Conservation (phyloP, 441 rosid genomes). For the Breynia disticha region DNA sequence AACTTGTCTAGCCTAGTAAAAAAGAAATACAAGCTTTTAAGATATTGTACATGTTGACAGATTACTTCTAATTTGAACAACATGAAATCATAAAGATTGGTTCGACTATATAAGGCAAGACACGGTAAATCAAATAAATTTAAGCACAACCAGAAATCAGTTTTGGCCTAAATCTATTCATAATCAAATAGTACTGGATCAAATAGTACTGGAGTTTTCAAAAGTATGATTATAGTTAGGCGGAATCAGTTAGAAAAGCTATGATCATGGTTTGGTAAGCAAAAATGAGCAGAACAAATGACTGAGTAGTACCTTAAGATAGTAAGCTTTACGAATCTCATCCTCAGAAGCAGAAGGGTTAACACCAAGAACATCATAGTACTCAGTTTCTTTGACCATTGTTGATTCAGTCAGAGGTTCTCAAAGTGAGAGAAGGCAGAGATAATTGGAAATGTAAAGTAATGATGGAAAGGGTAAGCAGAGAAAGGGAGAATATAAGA, state of each 20-base stretch:
- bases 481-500: not conserved
- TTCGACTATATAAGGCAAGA: no score
- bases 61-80: no score
- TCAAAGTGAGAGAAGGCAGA: not conserved
- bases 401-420: constrained; percentile 6
- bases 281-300: not conserved
- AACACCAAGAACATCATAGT: constrained; percentile 80
- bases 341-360: constrained; percentile 72
- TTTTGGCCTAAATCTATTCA: no score
- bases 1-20: constrained; percentile 83
- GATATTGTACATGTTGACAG: not conserved
- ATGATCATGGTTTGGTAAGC: no score
- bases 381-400: constrained; percentile 82
- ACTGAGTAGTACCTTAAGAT: constrained; percentile 53
- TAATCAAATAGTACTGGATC: no score
- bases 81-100: no score
- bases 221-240: no score
- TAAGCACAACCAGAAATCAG: no score
- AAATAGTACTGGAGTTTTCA: no score
- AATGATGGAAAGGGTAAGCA: constrained; percentile 1
- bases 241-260: no score
- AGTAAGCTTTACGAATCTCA: constrained; percentile 86
- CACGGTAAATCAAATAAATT: no score
- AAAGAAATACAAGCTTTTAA: not conserved
- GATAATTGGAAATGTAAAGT: not conserved